Evolutionary conservation across 1,284 basidiomycete genomes (phyloP), one percentile per base, ranked within the genome.

Genomic region (Apiotrichum laibachii): DNA sequence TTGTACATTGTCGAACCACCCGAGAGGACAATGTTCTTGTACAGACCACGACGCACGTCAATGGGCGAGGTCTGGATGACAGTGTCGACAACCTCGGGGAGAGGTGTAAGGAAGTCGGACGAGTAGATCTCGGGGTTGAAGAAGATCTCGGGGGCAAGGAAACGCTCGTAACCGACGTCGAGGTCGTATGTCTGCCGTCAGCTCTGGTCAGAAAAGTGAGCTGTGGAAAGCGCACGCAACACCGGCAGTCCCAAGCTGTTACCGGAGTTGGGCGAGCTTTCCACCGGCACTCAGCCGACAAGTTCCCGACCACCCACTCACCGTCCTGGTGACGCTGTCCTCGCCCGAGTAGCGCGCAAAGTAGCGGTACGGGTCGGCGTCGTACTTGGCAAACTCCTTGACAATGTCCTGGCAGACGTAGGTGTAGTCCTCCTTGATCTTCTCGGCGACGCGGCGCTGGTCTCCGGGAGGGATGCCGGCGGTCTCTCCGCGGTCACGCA

Each of bases 331-430:
- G 37, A 96, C 93, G 49, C 86, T 88, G 78, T 97, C 87, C 76
- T 97, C 92, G 50, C 93, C 94, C 42, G 96, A 88, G 72, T 87
- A 98, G 64, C 93, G 84, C 75, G 93, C 89, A 78, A 99, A 97
- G 81, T 92, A 89, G 80, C 95, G 97, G 81, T 90, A 89, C 2
- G 95, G 96, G 72, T 99, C 95, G 59, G 87, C 84, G 76, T 99
- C 96, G 79, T 94, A 99, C 79, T 98, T 97, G 72, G 92, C 86
- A 79, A 99, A 97, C 82, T 99, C 96, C 79, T 93, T 90, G 64
- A 99, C 95, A 71, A 99, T 98, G 77, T 99, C 96, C 77, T 98
- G 94, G 77, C 96, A 99, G 46, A 98, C 93, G 75, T 99, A 99
- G 69, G 90, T 93, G 81, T 94, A 97, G 75, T 94, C 91, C 81